Evolutionary conservation across 805 yeast genomes (phyloP), one percentile per base, ranked within the genome.

Genomic region (Suhomyces tanzawaensis): DNA sequence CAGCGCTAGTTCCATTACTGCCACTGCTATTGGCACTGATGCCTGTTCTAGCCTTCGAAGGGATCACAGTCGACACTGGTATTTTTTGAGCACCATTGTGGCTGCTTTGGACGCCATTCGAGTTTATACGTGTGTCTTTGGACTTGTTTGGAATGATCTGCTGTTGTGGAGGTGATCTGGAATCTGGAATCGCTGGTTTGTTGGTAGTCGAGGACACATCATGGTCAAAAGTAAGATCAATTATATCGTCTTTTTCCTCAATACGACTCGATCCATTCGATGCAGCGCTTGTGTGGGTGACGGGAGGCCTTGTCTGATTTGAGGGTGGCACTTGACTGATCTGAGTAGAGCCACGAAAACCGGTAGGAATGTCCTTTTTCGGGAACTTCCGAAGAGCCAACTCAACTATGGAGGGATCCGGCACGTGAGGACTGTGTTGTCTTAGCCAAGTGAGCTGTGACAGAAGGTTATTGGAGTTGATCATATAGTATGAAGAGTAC

Each of bases 391-490:
- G 40, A 8, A 38, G 19, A 13, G 29, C 40, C 28, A 36, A 29
- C 4, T 34, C 32, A 18, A 46, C 35, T 8, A 46, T 26, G 8
- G 17, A 15, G 4, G 36, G 34, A 3, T 37, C 14, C 6, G 49
- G 49, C 15, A 43, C 34, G 14, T 46, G 38, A 5, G 49, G 49
- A n/a, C 22, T 18, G 18, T 34, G 34, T 3, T 25, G 36, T 36
- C 41, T 36, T 36, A 46, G 29, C 49, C 49, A 46, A 12, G 36
- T 40, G 23, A 38, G 39, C 14, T 46, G 49, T 7, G 30, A 34
- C 34, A 35, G 40, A 25, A 46, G 32, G 41, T 46, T 46, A 34
- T 43, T 42, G 16, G 45, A 32, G 33, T 36, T 38, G 29, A 42
- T 40, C 49, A 46, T 46, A 22, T 19, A 21, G 32, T 25, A 14